These are phyloP conservation scores for Myrmaecium sp. DNA, from an alignment of 2,329 filamentous ascomycete species.

Conservation along the genomic window DNA sequence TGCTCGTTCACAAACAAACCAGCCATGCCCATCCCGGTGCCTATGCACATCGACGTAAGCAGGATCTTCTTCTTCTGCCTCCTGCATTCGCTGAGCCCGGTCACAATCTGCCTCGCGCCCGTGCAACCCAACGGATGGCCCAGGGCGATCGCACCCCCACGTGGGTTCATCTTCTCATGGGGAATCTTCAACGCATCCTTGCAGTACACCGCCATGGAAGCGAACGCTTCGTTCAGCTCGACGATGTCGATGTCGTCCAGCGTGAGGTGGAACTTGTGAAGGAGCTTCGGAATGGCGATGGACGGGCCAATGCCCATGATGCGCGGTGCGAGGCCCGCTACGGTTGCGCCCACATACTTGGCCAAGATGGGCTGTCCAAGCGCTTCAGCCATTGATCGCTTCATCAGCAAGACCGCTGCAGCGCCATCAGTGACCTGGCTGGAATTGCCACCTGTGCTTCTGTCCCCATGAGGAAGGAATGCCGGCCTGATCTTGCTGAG, in stretches of 20 bases:
- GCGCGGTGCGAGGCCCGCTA: slow-evolving; percentile 75
- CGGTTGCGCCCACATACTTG: slow-evolving; percentile 85
- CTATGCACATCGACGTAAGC: slow-evolving; percentile 78
- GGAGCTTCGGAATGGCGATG: slow-evolving; percentile 59
- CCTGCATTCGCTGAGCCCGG: slow-evolving; percentile 69
- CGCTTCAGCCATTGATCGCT: slow-evolving; percentile 72
- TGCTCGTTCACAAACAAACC: slow-evolving; percentile 50
- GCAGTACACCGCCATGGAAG: slow-evolving; percentile 95
- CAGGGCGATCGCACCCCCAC: slow-evolving; percentile 68
- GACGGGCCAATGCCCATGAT: slow-evolving; percentile 93
- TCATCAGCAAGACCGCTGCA: slow-evolving; percentile 82
- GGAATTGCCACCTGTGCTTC: slow-evolving; percentile 82
- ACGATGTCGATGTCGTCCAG: slow-evolving; percentile 75
- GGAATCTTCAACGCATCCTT: slow-evolving; percentile 48
- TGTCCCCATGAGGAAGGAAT: slow-evolving; percentile 77
- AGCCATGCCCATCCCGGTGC: slow-evolving; percentile 50
- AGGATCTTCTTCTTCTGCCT: slow-evolving; percentile 79
- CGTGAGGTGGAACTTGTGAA: slow-evolving; percentile 59
- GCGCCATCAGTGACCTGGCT: slow-evolving; percentile 91
- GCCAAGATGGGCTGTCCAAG: slow-evolving; percentile 82
- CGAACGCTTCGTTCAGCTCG: slow-evolving; percentile 96
- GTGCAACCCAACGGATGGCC: slow-evolving; percentile 72
- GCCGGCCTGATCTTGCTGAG: slow-evolving; percentile 75
- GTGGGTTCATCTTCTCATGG: slow-evolving; percentile 61
- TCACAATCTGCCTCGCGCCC: slow-evolving; percentile 69